Percentiles rank a stretch among this genome's conserved stretches.
phyloP scores from a whole-genome alignment of 2,329 filamentous ascomycete genomes.

The Cladosporium sp. region DNA sequence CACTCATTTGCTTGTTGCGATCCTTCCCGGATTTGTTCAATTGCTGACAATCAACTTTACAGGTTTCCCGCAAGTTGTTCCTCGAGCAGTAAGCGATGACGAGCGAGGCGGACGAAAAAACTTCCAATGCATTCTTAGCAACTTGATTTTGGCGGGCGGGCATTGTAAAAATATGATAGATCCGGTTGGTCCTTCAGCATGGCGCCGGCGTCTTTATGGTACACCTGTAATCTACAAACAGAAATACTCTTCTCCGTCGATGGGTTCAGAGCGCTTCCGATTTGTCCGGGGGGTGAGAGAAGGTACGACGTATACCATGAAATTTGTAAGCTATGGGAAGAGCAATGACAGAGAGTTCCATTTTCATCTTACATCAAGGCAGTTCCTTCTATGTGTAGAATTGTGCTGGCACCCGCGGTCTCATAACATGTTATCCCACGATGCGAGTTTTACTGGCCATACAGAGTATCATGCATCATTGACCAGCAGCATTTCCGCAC shows the following conservation, averaged over 20 bases:
- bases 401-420: too few relatives aligned
- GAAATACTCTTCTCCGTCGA: slow-evolving; percentile 13
- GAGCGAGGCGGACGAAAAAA: background rate
- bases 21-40: background rate
- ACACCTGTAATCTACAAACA: slow-evolving; percentile 11
- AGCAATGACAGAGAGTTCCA: too few relatives aligned
- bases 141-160: background rate
- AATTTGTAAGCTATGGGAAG: too few relatives aligned
- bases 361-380: too few relatives aligned
- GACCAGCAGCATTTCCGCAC: too few relatives aligned
- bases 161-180: slow-evolving; percentile 14
- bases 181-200: slow-evolving; percentile 12
- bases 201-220: slow-evolving; percentile 13
- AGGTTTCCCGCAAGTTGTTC: slow-evolving; percentile 13
- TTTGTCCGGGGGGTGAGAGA: too few relatives aligned
- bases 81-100: slow-evolving; percentile 6
- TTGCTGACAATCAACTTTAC: background rate
- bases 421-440: too few relatives aligned
- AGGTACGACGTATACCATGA: too few relatives aligned
- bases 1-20: background rate
- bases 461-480: too few relatives aligned
- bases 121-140: slow-evolving; percentile 2
- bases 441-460: too few relatives aligned
- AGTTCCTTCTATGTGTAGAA: too few relatives aligned
- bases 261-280: background rate